These are phyloP conservation scores for Paracorniculantispora psalliotae DNA, from an alignment of 2,329 filamentous ascomycete genomes.

Conservation along the genomic window DNA sequence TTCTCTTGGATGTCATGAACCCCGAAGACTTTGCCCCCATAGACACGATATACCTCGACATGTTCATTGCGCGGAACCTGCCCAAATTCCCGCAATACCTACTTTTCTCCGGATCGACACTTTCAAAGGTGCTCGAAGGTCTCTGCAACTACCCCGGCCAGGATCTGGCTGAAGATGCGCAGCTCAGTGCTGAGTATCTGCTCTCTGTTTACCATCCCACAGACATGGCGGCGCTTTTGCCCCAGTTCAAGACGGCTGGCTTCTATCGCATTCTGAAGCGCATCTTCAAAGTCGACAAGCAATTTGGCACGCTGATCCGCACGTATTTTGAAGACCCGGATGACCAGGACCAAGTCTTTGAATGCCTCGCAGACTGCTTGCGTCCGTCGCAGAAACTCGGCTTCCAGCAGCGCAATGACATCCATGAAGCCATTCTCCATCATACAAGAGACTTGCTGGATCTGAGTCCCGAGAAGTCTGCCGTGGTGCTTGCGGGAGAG, in stretches of 20 bases:
- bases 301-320: constrained; percentile 72
- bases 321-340: constrained; percentile 82
- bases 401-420: constrained; percentile 66
- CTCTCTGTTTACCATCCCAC: constrained; percentile 90
- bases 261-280: constrained; percentile 93
- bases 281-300: constrained; percentile 73
- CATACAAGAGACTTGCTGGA: constrained; percentile 63
- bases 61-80: constrained; percentile 95
- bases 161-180: constrained; percentile 85
- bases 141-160: constrained; percentile 79
- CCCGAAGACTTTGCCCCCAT: constrained; percentile 66
- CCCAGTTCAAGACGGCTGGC: constrained; percentile 69
- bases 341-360: constrained; percentile 70
- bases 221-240: constrained; percentile 69
- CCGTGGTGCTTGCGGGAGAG: constrained; percentile 57
- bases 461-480: constrained; percentile 61
- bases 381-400: constrained; percentile 57
- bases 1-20: constrained; percentile 87
- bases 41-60: constrained; percentile 92
- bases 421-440: constrained; percentile 60
- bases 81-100: constrained; percentile 97
- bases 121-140: constrained; percentile 74
- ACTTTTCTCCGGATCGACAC: constrained; percentile 77
- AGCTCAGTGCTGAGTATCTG: constrained; percentile 94
- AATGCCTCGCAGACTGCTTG: constrained; percentile 71